Evolutionary conservation across 768 basidiomycete species (phyloP).

Genomic region (Russula abietina): DNA sequence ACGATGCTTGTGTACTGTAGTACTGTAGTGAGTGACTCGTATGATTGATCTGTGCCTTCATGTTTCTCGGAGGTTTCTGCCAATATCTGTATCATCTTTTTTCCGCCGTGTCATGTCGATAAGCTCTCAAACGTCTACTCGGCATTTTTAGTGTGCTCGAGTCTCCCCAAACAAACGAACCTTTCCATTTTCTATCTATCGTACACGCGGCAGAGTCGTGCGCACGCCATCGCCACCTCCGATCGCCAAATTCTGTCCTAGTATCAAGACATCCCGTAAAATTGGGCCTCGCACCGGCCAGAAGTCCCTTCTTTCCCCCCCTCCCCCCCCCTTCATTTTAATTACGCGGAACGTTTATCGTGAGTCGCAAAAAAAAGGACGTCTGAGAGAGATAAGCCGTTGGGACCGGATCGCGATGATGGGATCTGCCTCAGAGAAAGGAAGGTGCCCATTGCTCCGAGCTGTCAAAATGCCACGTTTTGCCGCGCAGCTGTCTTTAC

Average conservation of each 20-base stretch:
- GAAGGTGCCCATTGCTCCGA: background rate
- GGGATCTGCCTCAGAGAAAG: background rate
- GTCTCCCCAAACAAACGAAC: background rate
- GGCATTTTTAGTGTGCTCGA: conserved; percentile 1
- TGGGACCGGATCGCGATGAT: conserved; percentile 10
- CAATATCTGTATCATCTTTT: conserved; percentile 3
- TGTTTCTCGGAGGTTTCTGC: background rate
- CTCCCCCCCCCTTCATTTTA: no score
- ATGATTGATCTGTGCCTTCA: background rate
- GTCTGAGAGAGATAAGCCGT: conserved; percentile 4
- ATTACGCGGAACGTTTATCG: background rate
- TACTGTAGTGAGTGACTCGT: no score
- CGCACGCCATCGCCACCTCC: conserved; percentile 14
- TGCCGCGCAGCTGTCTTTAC: background rate
- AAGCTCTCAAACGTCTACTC: background rate
- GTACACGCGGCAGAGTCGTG: conserved; percentile 16
- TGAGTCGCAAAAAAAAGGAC: background rate
- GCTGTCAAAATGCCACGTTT: conserved; percentile 3
- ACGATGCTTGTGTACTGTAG: background rate
- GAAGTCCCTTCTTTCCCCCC: background rate
- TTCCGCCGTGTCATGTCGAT: background rate
- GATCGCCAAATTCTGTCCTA: conserved; percentile 4
- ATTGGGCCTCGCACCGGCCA: background rate
- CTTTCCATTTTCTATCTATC: conserved; percentile 23
- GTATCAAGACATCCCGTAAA: background rate